These are phyloP conservation scores for Leishmania tropica DNA, from an alignment of 208 protist genomes.

Conservation along the genomic window DNA sequence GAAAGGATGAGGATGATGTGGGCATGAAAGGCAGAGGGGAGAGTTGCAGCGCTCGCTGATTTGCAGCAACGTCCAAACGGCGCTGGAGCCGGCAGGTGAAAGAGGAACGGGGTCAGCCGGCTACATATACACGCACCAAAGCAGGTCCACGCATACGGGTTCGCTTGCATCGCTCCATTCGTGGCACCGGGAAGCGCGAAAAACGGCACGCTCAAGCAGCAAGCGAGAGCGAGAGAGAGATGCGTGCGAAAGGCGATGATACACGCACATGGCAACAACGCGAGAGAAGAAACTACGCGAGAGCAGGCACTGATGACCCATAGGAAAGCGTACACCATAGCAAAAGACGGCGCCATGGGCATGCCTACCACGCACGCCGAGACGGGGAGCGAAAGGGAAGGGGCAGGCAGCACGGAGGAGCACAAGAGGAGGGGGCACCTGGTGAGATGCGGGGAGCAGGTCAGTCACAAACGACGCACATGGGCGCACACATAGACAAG, in stretches of 20 bases:
- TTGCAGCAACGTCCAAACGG: background rate
- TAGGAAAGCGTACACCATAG: background rate
- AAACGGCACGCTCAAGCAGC: background rate
- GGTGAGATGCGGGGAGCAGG: background rate
- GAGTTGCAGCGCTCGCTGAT: background rate
- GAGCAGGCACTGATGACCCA: background rate
- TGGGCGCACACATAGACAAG: too few relatives aligned
- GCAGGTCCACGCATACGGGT: background rate
- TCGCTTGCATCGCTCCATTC: background rate
- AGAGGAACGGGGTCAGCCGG: background rate
- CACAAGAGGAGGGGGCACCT: background rate
- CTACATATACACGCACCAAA: background rate
- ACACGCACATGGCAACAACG: background rate
- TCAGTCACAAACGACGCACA: background rate
- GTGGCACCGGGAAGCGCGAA: background rate
- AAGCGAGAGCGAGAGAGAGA: background rate
- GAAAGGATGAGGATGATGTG: background rate
- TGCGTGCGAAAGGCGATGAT: background rate
- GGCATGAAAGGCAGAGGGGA: background rate
- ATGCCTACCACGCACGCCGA: background rate
- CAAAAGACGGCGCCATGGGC: background rate
- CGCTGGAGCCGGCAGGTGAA: background rate
- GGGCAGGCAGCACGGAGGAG: background rate
- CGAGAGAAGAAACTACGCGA: background rate
- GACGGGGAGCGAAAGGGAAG: background rate